Base-by-base conservation (phyloP, 2,329 filamentous ascomycete species). In the Aureobasidium zeae region DNA sequence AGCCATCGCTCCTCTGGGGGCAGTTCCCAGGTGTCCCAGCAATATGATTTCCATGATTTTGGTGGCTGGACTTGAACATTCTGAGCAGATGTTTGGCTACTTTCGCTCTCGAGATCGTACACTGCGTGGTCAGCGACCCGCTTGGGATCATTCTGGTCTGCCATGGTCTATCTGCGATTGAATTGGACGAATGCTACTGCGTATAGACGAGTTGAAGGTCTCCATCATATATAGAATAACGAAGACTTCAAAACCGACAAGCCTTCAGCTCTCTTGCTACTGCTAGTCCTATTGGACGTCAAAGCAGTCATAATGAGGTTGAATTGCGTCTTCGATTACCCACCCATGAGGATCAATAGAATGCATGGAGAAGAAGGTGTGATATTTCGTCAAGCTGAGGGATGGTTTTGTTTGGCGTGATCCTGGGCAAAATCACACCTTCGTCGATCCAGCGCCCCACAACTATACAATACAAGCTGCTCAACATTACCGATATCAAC, bases 1-100 rank as follows among this genome's bases (percentile, higher is more conserved):
- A 44, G 39, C 39, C 31, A 33, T 7, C 39, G 39, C 15, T 44
- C 26, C 17, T 41, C 28, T 17, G 37, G 37, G 8, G 37, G 37
- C 8, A 41, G 15, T 8, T 41, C 37, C 37, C 37, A 41, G 15
- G 37, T 41, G 20, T 41, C 37, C 37, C 37, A 41, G 29, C 30
- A 9, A 32, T 41, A 41, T 9, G 26, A 25, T 16, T 41, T 41
- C 37, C 37, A 41, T 2, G 37, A 16, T 20, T 41, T 31, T 6
- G 24, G 3, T 5, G 37, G 26, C 26, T 30, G 22, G 13, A 31
- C 37, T 13, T 28, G 22, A 4, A 37, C 35, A 7, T 12, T n/a
- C 16, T 41, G 26, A 16, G 21, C 19, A 5, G 37, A 17, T 3
- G 2, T 11, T 16, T 30, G 20, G 19, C 8, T 31, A 11, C 21